Conservation (phyloP, 2,329 filamentous ascomycete genomes). For the Clonostachys solani region DNA sequence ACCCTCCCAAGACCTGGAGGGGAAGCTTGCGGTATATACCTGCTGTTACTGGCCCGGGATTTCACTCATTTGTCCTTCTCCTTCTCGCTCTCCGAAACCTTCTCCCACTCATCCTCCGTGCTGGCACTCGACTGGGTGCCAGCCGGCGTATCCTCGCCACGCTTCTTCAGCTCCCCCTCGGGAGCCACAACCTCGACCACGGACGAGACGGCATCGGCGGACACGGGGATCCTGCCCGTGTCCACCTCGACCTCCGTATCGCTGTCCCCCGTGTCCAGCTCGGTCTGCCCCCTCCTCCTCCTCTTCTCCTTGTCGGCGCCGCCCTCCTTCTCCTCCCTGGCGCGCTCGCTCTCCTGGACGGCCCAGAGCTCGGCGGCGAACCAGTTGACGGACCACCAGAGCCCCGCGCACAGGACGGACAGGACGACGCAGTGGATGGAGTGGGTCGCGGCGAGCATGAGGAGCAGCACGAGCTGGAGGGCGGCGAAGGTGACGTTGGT, state of each 20-base stretch:
- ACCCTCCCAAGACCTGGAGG: not conserved
- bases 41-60: conserved; percentile 11
- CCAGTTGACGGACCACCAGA: conserved; percentile 98
- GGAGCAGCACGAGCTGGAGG: conserved; percentile 74
- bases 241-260: conserved; percentile 39
- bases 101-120: conserved; percentile 98
- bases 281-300: conserved; percentile 17
- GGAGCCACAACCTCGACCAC: conserved; percentile 38
- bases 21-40: not conserved
- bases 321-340: conserved; percentile 22
- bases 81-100: conserved; percentile 72
- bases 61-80: conserved; percentile 53
- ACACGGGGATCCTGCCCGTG: conserved; percentile 2
- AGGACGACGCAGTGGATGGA: conserved; percentile 87
- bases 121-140: conserved; percentile 57
- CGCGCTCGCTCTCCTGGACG: conserved; percentile 34
- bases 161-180: conserved; percentile 44
- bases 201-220: conserved; percentile 9
- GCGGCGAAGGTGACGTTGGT: conserved; percentile 86
- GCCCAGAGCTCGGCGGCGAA: conserved; percentile 67
- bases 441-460: conserved; percentile 74
- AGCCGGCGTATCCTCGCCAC: conserved; percentile 25
- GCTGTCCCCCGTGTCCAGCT: conserved; percentile 20
- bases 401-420: conserved; percentile 70
- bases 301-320: conserved; percentile 19